Base-by-base conservation (phyloP, 2,329 filamentous ascomycete species). In the Fusarium burgessii region DNA sequence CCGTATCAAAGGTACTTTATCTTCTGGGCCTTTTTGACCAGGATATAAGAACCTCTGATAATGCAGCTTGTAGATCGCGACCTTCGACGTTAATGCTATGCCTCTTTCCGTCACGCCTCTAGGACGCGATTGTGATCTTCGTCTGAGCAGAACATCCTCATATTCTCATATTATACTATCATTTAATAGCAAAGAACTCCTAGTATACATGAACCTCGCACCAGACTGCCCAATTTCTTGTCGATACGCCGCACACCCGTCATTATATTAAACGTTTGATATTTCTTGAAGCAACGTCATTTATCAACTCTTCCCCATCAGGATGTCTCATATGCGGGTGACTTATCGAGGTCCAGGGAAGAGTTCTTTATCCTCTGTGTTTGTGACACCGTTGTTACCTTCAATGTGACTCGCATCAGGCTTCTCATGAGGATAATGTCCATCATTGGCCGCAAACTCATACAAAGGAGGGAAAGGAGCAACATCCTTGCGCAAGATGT, bases 391-490 rank as follows among this genome's bases (percentile, higher is more conserved):
- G 0, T 7, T 15, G 13, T 36, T 23, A 0, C 46, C 56, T 33
- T 72, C 70, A 0, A 72, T 40, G 0, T 72, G 70, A 2, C 13
- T 58, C 0, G 58, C 6, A 3, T 72, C 68, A 4, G 70, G 70
- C 45, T 72, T 72, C 12, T 72, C 70, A 0, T 71, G 56, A 0
- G 66, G 70, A 6, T 72, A 72, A 4, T 73, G 7, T 1, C 70
- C 70, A 29, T 72, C 62, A 13, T 72, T 72, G 1, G 47, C 73
- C 7, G 74, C 71, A 50, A 79, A 77, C 18, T 76, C 72, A 40
- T 81, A 81, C 4, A 81, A 70, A 3, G 76, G 75, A 11, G 77
- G 75, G 42, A 80, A 78, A 1, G 77, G 75, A 1, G 74, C 54
- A 2, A 80, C 77, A 49, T 80, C 78, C 18, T 67, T 57, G 14